Conservation (phyloP, 257 asterid species). For the Ligustrum vulgare region DNA sequence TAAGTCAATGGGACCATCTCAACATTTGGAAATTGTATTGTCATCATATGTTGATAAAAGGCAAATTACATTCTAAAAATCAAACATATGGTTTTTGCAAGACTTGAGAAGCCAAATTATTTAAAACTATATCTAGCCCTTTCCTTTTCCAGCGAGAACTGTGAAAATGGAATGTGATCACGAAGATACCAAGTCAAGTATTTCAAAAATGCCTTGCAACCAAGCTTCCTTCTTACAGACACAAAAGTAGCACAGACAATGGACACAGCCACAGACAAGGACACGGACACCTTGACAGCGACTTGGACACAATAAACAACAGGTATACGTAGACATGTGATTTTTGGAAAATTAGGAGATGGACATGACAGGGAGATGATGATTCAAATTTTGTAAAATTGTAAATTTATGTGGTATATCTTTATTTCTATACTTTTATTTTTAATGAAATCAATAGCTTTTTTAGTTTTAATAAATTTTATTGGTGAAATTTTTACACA, state of each 20-base stretch:
- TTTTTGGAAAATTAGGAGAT: neutral
- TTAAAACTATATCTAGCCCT: neutral
- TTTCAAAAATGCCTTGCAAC: neutral
- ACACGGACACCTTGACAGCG: neutral
- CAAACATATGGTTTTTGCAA: neutral
- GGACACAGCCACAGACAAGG: neutral
- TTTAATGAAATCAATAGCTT: neutral
- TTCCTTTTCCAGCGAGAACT: neutral
- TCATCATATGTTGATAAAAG: slow-evolving; percentile 10
- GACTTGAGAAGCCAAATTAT: neutral
- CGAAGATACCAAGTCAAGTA: neutral
- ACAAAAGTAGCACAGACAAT: no score
- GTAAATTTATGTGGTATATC: neutral
- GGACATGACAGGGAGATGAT: neutral
- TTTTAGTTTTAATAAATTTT: neutral
- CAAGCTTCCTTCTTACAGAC: neutral
- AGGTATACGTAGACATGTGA: neutral
- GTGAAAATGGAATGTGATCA: neutral
- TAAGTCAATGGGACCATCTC: neutral
- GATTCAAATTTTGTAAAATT: neutral
- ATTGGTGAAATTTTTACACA: neutral
- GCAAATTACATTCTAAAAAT: slow-evolving; percentile 1
- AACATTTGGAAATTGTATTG: neutral
- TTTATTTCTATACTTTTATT: neutral
- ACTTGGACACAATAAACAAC: neutral